A percentile compares a stretch with the other conserved stretches of the same genome.
Conservation (phyloP, 225 moss, liverwort and hornwort genomes). For the Bryum argenteum region DNA sequence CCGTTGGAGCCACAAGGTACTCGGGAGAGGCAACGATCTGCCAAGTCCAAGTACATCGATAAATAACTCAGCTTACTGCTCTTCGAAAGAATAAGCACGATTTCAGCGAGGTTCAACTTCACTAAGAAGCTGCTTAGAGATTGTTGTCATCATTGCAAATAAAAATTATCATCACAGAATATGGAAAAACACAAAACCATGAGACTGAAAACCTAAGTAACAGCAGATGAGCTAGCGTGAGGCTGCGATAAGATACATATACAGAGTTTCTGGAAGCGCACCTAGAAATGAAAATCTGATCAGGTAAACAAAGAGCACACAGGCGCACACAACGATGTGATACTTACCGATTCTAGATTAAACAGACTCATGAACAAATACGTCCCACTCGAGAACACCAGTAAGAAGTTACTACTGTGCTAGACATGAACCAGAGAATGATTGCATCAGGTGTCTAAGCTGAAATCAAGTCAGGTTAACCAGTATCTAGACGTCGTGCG, state of each 20-base stretch:
- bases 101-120: conserved; percentile 1
- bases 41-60: conserved; percentile 31
- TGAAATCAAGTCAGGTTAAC: too few relatives aligned
- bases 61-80: conserved; percentile 20
- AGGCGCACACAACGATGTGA: not conserved
- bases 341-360: too few relatives aligned
- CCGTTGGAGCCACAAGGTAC: conserved; percentile 67
- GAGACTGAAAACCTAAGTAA: not conserved
- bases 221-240: not conserved
- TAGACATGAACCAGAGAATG: not conserved
- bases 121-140: not conserved
- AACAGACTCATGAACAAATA: too few relatives aligned
- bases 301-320: not conserved
- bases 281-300: not conserved
- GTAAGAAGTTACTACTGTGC: too few relatives aligned
- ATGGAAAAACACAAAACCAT: conserved; percentile 1
- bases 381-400: too few relatives aligned
- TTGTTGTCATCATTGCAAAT: conserved; percentile 15
- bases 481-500: too few relatives aligned
- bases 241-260: not conserved
- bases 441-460: too few relatives aligned
- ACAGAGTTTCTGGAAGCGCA: not conserved
- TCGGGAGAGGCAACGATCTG: conserved; percentile 83
- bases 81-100: conserved; percentile 11
- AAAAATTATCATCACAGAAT: not conserved